Base-by-base conservation (phyloP, 257 asterid species). In the Penstemon eatonii region DNA sequence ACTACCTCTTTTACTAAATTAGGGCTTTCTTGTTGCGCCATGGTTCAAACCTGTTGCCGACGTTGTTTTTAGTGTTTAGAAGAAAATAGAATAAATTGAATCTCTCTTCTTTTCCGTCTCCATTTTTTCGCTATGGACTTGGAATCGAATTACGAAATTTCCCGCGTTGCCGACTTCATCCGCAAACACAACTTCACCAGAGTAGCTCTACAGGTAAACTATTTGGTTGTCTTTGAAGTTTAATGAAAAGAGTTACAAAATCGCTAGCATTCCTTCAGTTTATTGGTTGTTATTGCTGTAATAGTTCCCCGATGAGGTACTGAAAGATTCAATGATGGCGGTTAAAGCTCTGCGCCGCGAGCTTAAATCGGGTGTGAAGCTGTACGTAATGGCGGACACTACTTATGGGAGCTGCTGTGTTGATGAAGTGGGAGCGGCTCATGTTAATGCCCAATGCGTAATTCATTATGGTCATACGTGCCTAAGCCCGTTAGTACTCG, bases 371-470 rank as follows among this genome's bases (percentile, higher is more conserved):
- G 51, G 64, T 5, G 88, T 83, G 44, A 87, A 83, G 81, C 56
- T 93, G 82, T 93, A 85, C 33, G 95, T 93, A 67, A 93, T 93
- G 97, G 99, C 97, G 4, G 99, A 93, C 72, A 93, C 99, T 4
- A 82, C 95, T 56, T 93, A 88, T 47, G 97, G 96, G 5, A 90
- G 92, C 82, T 93, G 97, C 78, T 93, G 99, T 51, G 90, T 90
- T 1, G 99, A 93, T 69, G 99, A 93, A 81, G 97, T 93, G 45
- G 99, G 96, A 15, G 99, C 99, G 43, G 83, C 99, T 68, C 99
- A 93, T 68, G 89, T 83, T 37, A 85, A 77, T 68, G 95, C 95
- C 0, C 79, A 87, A 11, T 85, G 93, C 15, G 89, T 89, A 59
- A 51, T 89, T 73, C 96, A 89, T 81, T 89, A 82, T 55, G 96